Evolutionary conservation across 140 eudicot species (phyloP), one percentile per base, ranked within the genome.

Genomic region (Flaveria floridana): DNA sequence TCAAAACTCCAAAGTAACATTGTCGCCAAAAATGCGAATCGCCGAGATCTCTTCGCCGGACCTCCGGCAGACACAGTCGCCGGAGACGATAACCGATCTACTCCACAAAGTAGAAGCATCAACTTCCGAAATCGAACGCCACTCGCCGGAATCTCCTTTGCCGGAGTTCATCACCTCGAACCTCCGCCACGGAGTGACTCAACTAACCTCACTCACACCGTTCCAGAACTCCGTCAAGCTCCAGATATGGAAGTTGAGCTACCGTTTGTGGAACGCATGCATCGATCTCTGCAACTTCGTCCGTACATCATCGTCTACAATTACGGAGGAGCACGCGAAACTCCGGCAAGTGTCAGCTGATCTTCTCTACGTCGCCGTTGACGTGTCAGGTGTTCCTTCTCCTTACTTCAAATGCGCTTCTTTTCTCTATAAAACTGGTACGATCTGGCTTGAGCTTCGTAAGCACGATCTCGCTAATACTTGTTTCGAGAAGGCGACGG

Each of bases 181-280:
- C 28, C 84, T 93, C 73, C 89, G 87, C 23, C 86, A 18, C 42
- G 68, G 52, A 73, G 68, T 85, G 8, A 57, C 87, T 82, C 89
- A 80, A 37, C 84, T 90, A 58, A 78, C 72, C 26, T 78, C 85
- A 61, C 85, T 90, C 68, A 52, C 88, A 65, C 97, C 97, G 13
- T 80, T 86, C 76, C 82, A 82, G 25, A 90, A 93, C 68, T 80
- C 97, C 10, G 51, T 73, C 69, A 90, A 93, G 78, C 85, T 93
- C 72, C 84, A 83, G 56, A 75, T 90, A 51, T 93, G 99, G 99
- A 90, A 90, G 72, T 84, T 93, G 81, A 80, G 89, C 66, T 93
- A 88, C 84, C 96, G 99, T 65, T 84, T 93, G 59, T 93, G 98
- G 98, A 93, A 90, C 78, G 76, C 90, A 10, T 88, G 96, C 76